Conservation (phyloP, 1,284 basidiomycete genomes). For the Microbotryum intermedium region DNA sequence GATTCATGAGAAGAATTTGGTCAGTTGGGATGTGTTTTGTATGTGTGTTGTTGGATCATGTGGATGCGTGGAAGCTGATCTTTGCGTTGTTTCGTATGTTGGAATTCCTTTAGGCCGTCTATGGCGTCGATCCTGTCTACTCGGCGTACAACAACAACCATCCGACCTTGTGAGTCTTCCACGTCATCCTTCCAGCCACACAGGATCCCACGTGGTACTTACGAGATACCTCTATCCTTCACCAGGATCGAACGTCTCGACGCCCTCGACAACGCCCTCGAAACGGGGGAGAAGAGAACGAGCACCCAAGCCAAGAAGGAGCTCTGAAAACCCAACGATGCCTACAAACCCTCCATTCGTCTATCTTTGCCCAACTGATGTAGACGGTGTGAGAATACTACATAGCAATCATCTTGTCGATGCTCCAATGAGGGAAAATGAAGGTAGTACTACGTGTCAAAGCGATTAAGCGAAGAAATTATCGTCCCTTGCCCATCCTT, state of each 20-base stretch:
- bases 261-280: constrained; percentile 52
- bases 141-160: constrained; percentile 89
- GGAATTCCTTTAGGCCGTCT: constrained; percentile 1
- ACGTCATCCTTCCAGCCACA: too few relatives aligned
- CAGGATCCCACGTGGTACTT: too few relatives aligned
- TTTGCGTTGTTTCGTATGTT: background rate
- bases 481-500: background rate
- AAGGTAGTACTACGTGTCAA: too few relatives aligned
- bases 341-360: too few relatives aligned
- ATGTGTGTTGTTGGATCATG: background rate
- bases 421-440: too few relatives aligned
- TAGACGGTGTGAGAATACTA: too few relatives aligned
- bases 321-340: background rate
- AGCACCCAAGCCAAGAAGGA: background rate
- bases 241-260: constrained; percentile 61
- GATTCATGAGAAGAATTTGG: constrained; percentile 81
- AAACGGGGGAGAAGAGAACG: constrained; percentile 2
- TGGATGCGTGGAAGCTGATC: background rate
- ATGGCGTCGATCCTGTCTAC: constrained; percentile 49
- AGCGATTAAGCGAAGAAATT: constrained; percentile 1
- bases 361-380: too few relatives aligned
- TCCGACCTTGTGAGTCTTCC: constrained; percentile 53
- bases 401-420: too few relatives aligned
- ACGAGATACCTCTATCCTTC: too few relatives aligned
- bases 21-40: constrained; percentile 47